A percentile compares a stretch with the other conserved stretches of the same genome.
Conservation (phyloP, 2,329 filamentous ascomycete species). For the Pseudodiploospora longispora region DNA sequence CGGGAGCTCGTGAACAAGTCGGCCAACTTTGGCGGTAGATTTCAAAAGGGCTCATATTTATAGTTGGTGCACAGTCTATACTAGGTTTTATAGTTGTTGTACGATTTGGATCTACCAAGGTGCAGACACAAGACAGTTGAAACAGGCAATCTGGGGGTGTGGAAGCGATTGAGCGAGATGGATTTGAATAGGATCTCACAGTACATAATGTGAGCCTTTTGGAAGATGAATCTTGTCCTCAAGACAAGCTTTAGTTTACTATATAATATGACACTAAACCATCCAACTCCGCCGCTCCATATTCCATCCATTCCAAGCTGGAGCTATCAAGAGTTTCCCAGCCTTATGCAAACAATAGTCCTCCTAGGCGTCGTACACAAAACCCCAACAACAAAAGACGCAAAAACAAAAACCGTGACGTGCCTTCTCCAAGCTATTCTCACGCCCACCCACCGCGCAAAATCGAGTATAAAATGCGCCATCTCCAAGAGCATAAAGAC, state of each 20-base stretch:
- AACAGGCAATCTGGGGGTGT: too few species aligned
- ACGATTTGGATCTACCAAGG: too few species aligned
- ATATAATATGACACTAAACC: constrained; percentile 16
- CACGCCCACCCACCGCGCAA: too few species aligned
- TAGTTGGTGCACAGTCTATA: constrained; percentile 17
- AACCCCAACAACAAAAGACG: neutral
- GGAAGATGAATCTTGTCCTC: too few species aligned
- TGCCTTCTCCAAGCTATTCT: neutral
- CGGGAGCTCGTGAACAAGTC: constrained; percentile 73
- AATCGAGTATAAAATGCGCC: too few species aligned
- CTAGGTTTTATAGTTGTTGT: too few species aligned
- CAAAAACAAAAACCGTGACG: constrained; percentile 2
- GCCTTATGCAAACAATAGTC: constrained; percentile 10
- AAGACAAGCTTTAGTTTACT: too few species aligned
- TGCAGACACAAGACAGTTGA: too few species aligned
- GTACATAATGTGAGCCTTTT: too few species aligned
- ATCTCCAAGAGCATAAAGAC: too few species aligned
- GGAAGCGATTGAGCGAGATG: too few species aligned
- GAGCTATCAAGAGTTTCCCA: neutral
- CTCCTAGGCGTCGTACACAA: constrained; percentile 12
- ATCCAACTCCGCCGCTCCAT: constrained; percentile 27
- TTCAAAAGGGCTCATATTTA: constrained; percentile 65
- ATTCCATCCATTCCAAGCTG: constrained; percentile 14
- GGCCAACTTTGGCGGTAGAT: constrained; percentile 72
- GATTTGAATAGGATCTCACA: too few species aligned